Evolutionary conservation across 2,329 filamentous ascomycete species (phyloP).

Genomic region (Talaromyces sp.): DNA sequence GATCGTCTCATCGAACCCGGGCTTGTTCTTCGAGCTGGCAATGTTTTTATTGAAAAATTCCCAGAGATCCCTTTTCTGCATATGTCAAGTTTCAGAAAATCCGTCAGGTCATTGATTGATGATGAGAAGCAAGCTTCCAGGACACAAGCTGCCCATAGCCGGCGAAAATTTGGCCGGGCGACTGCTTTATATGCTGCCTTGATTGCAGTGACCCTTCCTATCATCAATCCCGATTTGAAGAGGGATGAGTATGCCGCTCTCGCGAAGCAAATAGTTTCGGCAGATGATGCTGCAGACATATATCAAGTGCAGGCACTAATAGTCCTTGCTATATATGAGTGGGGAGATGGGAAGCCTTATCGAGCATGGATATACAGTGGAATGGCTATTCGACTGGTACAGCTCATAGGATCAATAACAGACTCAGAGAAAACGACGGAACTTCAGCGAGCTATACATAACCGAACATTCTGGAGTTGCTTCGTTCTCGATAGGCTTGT

Average conservation of each 20-base stretch:
- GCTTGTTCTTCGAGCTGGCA: constrained; percentile 19
- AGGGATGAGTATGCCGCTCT: constrained; percentile 20
- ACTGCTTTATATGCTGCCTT: constrained; percentile 12
- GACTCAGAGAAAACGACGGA: constrained; percentile 23
- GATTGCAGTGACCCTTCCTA: background rate
- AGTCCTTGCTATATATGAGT: constrained; percentile 42
- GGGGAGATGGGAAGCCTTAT: constrained; percentile 43
- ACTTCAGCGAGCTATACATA: constrained; percentile 31
- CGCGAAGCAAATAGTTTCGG: constrained; percentile 19
- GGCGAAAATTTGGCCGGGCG: constrained; percentile 15
- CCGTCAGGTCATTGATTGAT: constrained; percentile 13
- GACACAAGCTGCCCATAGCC: constrained; percentile 5
- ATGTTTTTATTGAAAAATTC: constrained; percentile 23
- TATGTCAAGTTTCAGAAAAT: constrained; percentile 19
- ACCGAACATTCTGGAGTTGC: constrained; percentile 46
- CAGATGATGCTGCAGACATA: constrained; percentile 28
- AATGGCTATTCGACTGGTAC: constrained; percentile 42
- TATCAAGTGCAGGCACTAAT: constrained; percentile 42
- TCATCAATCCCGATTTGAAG: background rate
- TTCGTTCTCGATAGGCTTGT: constrained; percentile 48
- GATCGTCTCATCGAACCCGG: constrained; percentile 8
- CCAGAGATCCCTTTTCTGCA: constrained; percentile 24
- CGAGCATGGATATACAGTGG: constrained; percentile 46
- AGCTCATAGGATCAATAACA: constrained; percentile 31
- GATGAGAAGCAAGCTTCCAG: background rate